Conservation (phyloP, 345 rosid species). For the Linum usitatissimum region DNA sequence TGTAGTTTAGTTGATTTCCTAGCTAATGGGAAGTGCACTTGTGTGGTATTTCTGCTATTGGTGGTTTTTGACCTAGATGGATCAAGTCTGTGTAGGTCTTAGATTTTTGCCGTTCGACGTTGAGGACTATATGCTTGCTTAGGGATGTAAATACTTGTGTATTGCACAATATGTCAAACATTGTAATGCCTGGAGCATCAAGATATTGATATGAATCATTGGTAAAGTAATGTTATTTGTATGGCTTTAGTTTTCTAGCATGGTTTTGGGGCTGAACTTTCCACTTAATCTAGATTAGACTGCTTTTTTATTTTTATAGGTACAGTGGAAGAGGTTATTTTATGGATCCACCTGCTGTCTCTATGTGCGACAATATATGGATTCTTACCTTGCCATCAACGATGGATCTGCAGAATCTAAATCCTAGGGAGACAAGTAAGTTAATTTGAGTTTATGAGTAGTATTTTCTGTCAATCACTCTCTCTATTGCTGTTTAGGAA, state of each 20-base stretch:
- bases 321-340: conserved; percentile 89
- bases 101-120: neutral
- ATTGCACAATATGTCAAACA: neutral
- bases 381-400: conserved; percentile 49
- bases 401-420: conserved; percentile 23
- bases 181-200: neutral
- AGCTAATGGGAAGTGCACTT: neutral
- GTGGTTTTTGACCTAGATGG: neutral
- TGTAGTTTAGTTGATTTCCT: neutral
- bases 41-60: neutral
- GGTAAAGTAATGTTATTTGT: neutral
- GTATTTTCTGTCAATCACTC: neutral
- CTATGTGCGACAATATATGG: conserved; percentile 51
- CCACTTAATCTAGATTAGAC: neutral
- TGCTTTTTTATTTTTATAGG: conserved; percentile 32
- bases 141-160: no score
- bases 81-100: neutral
- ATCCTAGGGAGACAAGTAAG: conserved; percentile 35
- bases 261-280: neutral
- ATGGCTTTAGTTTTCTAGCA: neutral
- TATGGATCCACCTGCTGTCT: conserved; percentile 83
- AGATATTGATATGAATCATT: neutral
- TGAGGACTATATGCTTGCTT: no score
- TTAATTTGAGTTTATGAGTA: conserved; percentile 7
- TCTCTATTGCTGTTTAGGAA: conserved; percentile 5